phyloP scores from a whole-genome alignment of 768 basidiomycete genomes.

The Phlebiopsis flavidoalba region DNA sequence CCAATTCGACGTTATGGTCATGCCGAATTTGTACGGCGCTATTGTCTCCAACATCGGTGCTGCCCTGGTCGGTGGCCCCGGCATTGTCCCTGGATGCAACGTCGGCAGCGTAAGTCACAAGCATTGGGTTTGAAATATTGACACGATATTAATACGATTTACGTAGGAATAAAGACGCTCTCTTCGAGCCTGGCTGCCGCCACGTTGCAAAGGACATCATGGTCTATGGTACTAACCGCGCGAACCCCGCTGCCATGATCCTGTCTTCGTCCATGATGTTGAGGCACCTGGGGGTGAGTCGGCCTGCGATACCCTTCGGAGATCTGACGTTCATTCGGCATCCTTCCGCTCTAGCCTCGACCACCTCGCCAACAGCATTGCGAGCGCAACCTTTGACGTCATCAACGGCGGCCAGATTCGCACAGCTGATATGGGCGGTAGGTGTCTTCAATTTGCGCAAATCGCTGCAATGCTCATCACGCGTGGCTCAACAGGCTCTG shows the following conservation, averaged over 20 bases:
- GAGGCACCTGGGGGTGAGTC: slow-evolving; percentile 84
- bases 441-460: slow-evolving; percentile 24
- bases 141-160: background rate
- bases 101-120: slow-evolving; percentile 70
- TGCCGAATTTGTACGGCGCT: slow-evolving; percentile 97
- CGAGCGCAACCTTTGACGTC: slow-evolving; percentile 87
- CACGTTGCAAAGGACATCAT: slow-evolving; percentile 94
- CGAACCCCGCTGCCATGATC: slow-evolving; percentile 97
- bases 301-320: background rate
- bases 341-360: slow-evolving; percentile 66
- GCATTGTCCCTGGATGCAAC: slow-evolving; percentile 97
- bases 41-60: slow-evolving; percentile 98
- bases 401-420: slow-evolving; percentile 84
- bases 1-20: slow-evolving; percentile 99
- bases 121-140: slow-evolving; percentile 2
- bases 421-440: slow-evolving; percentile 95
- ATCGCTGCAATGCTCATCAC: slow-evolving; percentile 11
- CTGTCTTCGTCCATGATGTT: slow-evolving; percentile 98
- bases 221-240: slow-evolving; percentile 91
- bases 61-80: slow-evolving; percentile 96
- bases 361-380: slow-evolving; percentile 89
- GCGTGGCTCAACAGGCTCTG: slow-evolving; percentile 50
- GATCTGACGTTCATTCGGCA: background rate
- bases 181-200: slow-evolving; percentile 98
- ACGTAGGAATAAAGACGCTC: slow-evolving; percentile 85